Percentiles rank a stretch among this genome's conserved stretches.
phyloP scores from a whole-genome alignment of 116 monocot genomes.

The Zostera marina region DNA sequence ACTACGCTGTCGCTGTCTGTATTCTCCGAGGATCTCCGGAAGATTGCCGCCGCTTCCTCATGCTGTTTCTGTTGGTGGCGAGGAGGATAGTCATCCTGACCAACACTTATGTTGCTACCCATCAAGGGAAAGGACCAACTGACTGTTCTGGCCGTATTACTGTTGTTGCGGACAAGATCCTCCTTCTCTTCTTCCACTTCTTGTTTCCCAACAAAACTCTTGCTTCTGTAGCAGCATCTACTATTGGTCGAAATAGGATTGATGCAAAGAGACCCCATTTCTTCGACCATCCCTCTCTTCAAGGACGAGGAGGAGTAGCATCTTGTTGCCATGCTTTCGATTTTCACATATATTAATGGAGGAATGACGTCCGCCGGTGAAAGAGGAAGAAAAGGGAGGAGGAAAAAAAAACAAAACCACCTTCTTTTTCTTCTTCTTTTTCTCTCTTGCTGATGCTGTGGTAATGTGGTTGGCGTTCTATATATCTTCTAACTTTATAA shows the following conservation, averaged over 20 bases:
- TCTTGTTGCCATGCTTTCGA: slow-evolving; percentile 2
- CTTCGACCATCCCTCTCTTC: slow-evolving; percentile 24
- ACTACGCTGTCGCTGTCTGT: slow-evolving; percentile 8
- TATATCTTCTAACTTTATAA: no score
- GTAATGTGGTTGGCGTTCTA: no score
- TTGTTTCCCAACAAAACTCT: not conserved
- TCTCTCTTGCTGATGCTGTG: no score
- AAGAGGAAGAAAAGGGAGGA: not conserved
- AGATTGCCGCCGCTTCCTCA: not conserved
- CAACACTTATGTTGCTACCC: slow-evolving; percentile 7
- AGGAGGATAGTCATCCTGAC: not conserved
- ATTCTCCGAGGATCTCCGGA: not conserved
- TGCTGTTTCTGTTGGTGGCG: not conserved
- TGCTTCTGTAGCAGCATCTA: not conserved
- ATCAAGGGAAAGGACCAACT: slow-evolving; percentile 21
- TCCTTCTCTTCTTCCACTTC: not conserved
- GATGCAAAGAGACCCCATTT: slow-evolving; percentile 54
- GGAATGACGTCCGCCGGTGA: no score
- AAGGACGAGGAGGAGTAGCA: slow-evolving; percentile 15
- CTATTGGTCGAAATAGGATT: slow-evolving; percentile 7
- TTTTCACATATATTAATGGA: not conserved
- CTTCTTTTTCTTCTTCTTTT: not conserved
- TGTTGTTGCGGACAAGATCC: not conserved
- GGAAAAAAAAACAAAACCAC: not conserved
- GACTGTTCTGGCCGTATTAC: not conserved